Evolutionary conservation across 2,329 filamentous ascomycete species (phyloP).

Genomic region (Alternaria solani): DNA sequence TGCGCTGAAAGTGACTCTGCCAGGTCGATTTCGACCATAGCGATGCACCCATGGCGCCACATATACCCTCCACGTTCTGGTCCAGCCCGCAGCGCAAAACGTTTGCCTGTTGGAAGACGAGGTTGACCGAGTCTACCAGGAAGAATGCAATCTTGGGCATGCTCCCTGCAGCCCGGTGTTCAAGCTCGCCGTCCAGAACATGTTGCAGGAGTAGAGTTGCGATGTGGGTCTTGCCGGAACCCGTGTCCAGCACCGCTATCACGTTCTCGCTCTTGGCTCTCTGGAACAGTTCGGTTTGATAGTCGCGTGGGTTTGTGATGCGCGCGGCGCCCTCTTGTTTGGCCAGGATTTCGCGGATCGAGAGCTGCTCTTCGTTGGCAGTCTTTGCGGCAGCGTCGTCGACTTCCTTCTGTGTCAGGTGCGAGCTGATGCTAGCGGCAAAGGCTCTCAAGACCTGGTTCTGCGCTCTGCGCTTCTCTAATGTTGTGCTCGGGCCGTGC

Average conservation of each 20-base stretch:
- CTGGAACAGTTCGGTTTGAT: slow-evolving; percentile 91
- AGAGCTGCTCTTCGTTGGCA: slow-evolving; percentile 59
- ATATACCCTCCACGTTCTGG: slow-evolving; percentile 75
- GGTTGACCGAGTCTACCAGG: slow-evolving; percentile 85
- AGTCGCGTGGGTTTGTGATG: slow-evolving; percentile 82
- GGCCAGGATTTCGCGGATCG: slow-evolving; percentile 62
- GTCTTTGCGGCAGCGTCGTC: slow-evolving; percentile 44
- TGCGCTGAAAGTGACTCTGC: slow-evolving; percentile 65
- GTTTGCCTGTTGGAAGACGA: slow-evolving; percentile 88
- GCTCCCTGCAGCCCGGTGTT: slow-evolving; percentile 69
- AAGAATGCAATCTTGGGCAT: slow-evolving; percentile 80
- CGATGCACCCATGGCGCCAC: slow-evolving; percentile 71
- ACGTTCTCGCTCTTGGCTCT: slow-evolving; percentile 83
- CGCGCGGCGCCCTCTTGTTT: slow-evolving; percentile 64
- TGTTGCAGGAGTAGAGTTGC: slow-evolving; percentile 84
- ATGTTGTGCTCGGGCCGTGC: slow-evolving; percentile 37
- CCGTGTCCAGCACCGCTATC: slow-evolving; percentile 94
- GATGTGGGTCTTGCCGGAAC: slow-evolving; percentile 96
- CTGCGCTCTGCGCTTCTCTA: slow-evolving; percentile 53
- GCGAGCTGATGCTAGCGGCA: slow-evolving; percentile 54
- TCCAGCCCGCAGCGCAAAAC: slow-evolving; percentile 84
- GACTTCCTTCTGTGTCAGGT: slow-evolving; percentile 52
- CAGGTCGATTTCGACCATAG: slow-evolving; percentile 69
- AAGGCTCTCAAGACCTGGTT: slow-evolving; percentile 54
- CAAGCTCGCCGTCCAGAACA: slow-evolving; percentile 78